phyloP scores from a whole-genome alignment of 2,329 filamentous ascomycete genomes.

The Coniochaeta pulveracea region DNA sequence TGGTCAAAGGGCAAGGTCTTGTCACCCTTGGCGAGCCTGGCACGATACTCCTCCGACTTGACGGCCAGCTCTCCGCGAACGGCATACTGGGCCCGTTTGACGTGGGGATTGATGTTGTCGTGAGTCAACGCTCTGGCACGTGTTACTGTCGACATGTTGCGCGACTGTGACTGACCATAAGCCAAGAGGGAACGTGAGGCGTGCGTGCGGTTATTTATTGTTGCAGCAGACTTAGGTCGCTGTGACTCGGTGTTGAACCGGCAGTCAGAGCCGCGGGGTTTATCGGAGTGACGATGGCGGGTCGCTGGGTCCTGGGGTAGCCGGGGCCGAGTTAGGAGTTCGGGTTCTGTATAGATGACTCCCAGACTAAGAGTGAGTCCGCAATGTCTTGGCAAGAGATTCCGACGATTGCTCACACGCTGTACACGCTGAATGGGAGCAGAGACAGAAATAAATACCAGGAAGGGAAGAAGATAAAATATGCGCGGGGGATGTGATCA shows the following conservation, averaged over 20 bases:
- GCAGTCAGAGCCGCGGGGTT: background rate
- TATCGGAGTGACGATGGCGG: background rate
- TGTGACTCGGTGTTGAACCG: background rate
- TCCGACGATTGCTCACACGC: background rate
- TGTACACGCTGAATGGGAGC: background rate
- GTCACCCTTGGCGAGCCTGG: constrained; percentile 51
- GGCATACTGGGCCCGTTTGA: constrained; percentile 84
- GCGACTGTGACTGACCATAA: constrained; percentile 4
- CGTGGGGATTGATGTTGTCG: constrained; percentile 85
- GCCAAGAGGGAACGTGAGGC: background rate
- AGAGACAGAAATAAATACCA: background rate
- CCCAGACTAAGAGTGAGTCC: background rate
- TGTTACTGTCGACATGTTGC: constrained; percentile 25
- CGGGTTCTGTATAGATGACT: background rate
- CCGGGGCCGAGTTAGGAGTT: constrained; percentile 1
- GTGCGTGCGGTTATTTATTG: too few species aligned
- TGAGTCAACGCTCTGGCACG: constrained; percentile 46
- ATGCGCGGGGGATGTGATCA: background rate
- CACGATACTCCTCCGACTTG: constrained; percentile 84
- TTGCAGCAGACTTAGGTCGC: too few species aligned
- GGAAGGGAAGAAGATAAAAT: background rate
- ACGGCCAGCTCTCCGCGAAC: constrained; percentile 93
- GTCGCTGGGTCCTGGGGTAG: constrained; percentile 1
- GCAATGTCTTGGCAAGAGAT: background rate
- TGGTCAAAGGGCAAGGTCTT: constrained; percentile 68